A percentile compares a stretch with the other conserved stretches of the same genome.
phyloP scores from a whole-genome alignment of 257 asterid species.

The Eucommia ulmoides region DNA sequence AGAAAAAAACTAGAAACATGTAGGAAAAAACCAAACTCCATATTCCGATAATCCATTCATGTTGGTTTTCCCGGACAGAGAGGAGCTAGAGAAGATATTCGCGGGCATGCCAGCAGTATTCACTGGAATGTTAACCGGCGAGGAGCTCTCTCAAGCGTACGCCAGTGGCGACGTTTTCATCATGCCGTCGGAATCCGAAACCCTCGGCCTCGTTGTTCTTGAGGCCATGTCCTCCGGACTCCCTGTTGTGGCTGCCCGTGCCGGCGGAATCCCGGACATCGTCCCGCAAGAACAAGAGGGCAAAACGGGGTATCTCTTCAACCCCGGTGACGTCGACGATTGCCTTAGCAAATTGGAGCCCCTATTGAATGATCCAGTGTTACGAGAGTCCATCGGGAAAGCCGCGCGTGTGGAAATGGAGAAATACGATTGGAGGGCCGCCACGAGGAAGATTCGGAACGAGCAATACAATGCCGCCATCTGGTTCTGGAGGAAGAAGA shows the following conservation, averaged over 20 bases:
- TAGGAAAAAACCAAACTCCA: too few species aligned
- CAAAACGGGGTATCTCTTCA: constrained; percentile 59
- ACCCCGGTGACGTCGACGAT: constrained; percentile 83
- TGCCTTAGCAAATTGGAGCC: constrained; percentile 71
- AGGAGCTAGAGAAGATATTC: constrained; percentile 74
- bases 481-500: constrained; percentile 87
- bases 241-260: constrained; percentile 94
- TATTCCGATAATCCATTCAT: too few species aligned
- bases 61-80: too few species aligned
- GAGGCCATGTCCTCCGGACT: constrained; percentile 99
- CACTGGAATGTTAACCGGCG: constrained; percentile 85
- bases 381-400: constrained; percentile 58
- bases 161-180: constrained; percentile 88
- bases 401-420: constrained; percentile 82
- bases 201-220: constrained; percentile 77
- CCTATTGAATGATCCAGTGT: constrained; percentile 40
- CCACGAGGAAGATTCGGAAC: constrained; percentile 67
- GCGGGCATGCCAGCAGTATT: constrained; percentile 70
- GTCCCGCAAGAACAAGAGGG: constrained; percentile 84
- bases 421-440: constrained; percentile 94
- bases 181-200: constrained; percentile 95
- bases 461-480: constrained; percentile 77
- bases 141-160: constrained; percentile 90
- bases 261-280: constrained; percentile 93
- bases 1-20: too few species aligned